Evolutionary conservation across 75 land plant genomes (phyloP).

Genomic region (Azolla pinnata): DNA sequence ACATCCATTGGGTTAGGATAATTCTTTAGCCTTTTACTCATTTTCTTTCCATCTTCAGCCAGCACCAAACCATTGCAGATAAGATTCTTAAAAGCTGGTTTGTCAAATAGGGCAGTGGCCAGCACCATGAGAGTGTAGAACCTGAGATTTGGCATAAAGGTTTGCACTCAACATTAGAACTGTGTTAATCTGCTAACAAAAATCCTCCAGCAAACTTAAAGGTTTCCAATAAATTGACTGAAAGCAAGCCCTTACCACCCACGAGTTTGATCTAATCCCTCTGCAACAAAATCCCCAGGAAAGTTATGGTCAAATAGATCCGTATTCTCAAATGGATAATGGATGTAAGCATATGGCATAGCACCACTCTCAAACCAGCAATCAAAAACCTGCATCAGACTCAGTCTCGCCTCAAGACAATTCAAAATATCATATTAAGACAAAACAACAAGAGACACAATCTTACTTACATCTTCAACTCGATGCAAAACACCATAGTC

Average conservation of each 20-base stretch:
- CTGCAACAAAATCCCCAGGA: constrained; percentile 98
- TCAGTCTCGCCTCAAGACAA: not conserved
- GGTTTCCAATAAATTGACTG: not conserved
- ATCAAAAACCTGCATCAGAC: constrained; percentile 73
- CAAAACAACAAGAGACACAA: not conserved
- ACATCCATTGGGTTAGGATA: constrained; percentile 88
- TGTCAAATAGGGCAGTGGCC: constrained; percentile 91
- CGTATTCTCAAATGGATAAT: constrained; percentile 97
- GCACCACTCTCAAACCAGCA: constrained; percentile 99
- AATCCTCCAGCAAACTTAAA: not conserved
- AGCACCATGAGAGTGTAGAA: constrained; percentile 97
- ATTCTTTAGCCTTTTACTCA: constrained; percentile 90
- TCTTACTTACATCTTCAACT: constrained; percentile 78
- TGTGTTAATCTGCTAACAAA: not conserved
- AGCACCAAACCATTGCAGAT: constrained; percentile 96
- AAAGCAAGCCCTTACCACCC: constrained; percentile 83
- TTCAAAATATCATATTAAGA: not conserved
- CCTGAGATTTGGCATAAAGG: constrained; percentile 37
- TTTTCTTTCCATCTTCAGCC: constrained; percentile 97
- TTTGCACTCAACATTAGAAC: not conserved
- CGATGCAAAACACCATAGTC: constrained; percentile 78
- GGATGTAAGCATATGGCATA: constrained; percentile 99
- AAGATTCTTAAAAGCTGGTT: constrained; percentile 93
- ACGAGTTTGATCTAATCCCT: constrained; percentile 99
- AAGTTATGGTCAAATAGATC: constrained; percentile 90